Evolutionary conservation across 805 yeast genomes (phyloP).

Genomic region (Ogataea pini): DNA sequence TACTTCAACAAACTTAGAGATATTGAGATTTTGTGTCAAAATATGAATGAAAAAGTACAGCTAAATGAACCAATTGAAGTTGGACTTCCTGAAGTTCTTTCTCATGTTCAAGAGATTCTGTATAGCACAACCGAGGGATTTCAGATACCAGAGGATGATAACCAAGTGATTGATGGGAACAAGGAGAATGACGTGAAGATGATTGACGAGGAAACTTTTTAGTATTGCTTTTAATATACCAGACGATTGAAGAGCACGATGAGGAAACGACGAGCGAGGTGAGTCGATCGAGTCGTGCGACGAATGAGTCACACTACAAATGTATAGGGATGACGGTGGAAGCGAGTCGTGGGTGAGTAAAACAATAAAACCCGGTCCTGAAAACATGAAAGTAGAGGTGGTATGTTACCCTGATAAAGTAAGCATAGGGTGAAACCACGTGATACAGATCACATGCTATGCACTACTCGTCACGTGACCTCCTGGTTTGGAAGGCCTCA

Average conservation of each 20-base stretch:
- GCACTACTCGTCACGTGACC: no score
- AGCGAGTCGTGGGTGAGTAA: neutral
- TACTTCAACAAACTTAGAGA: conserved; percentile 88
- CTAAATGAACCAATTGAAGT: conserved; percentile 29
- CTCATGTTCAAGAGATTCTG: conserved; percentile 71
- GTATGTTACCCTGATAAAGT: no score
- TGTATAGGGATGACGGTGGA: no score
- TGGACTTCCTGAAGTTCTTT: conserved; percentile 42
- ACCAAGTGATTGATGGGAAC: conserved; percentile 7
- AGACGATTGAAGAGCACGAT: no score
- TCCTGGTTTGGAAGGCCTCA: neutral
- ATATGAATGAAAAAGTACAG: conserved; percentile 53
- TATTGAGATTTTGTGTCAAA: conserved; percentile 77
- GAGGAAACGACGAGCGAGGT: neutral
- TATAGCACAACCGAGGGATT: conserved; percentile 86
- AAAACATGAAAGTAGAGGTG: no score
- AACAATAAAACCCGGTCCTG: no score
- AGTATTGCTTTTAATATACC: neutral
- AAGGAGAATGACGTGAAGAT: conserved; percentile 26
- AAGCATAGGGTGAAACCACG: no score
- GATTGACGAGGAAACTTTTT: conserved; percentile 40
- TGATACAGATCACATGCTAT: no score
- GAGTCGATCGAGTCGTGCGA: neutral
- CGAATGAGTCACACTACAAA: no score
- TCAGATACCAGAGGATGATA: conserved; percentile 50